Conservation (phyloP, 306 rosid species). For the Corylus heterophylla region DNA sequence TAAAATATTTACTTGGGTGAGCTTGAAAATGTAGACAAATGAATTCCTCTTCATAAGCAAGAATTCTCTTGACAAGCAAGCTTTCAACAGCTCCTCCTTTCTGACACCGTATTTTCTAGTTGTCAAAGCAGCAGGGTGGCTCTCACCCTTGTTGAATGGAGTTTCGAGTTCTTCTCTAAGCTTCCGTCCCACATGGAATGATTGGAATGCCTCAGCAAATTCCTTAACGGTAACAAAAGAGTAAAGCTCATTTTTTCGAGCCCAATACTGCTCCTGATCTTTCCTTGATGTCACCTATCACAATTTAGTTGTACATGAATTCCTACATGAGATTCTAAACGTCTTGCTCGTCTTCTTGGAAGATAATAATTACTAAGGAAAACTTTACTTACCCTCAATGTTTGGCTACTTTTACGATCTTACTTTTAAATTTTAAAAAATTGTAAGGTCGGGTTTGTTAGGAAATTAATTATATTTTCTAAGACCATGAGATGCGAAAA, state of each 20-base stretch:
- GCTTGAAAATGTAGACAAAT: slow-evolving; percentile 43
- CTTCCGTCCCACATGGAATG: slow-evolving; percentile 37
- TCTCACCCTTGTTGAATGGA: slow-evolving; percentile 42
- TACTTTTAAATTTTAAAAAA: too few relatives aligned
- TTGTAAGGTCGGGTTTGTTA: too few relatives aligned
- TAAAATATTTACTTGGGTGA: slow-evolving; percentile 32
- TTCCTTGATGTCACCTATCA: slow-evolving; percentile 49
- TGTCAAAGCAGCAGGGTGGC: slow-evolving; percentile 51
- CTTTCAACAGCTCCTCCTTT: slow-evolving; percentile 33
- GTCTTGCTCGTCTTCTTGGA: not conserved
- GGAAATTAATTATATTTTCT: too few relatives aligned
- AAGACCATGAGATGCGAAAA: too few relatives aligned
- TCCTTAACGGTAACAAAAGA: slow-evolving; percentile 29
- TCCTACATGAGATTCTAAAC: not conserved
- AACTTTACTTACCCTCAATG: not conserved
- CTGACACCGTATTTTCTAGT: slow-evolving; percentile 30
- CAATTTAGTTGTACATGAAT: not conserved
- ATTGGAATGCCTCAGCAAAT: slow-evolving; percentile 37
- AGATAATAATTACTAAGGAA: not conserved
- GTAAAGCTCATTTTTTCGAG: slow-evolving; percentile 28
- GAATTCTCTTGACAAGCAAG: slow-evolving; percentile 45
- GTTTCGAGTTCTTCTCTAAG: slow-evolving; percentile 36
- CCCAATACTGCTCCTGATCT: slow-evolving; percentile 56
- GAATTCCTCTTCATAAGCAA: slow-evolving; percentile 52
- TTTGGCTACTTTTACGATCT: too few relatives aligned